Percentiles rank a stretch among this genome's conserved stretches.
Evolutionary conservation across 1,284 basidiomycete species (phyloP).

Genomic region (Ustilago loliicola): DNA sequence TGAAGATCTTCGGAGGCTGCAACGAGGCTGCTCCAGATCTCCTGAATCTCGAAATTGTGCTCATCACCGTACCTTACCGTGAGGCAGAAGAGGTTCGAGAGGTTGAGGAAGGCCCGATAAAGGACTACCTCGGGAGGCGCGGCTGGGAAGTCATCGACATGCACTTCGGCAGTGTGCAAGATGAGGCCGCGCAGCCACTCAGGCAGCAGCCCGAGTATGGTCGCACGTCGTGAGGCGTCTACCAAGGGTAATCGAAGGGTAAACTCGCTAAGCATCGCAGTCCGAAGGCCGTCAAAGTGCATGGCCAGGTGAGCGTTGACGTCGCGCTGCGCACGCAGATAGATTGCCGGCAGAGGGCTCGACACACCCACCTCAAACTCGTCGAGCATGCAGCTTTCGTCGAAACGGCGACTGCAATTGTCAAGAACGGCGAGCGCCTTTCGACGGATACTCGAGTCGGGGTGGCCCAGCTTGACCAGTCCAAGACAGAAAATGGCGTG

Average conservation of each 20-base stretch:
- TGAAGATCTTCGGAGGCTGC: slow-evolving; percentile 68
- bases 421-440: slow-evolving; percentile 85
- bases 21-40: slow-evolving; percentile 84
- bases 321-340: slow-evolving; percentile 83
- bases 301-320: slow-evolving; percentile 83
- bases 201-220: slow-evolving; percentile 58
- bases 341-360: slow-evolving; percentile 81
- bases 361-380: slow-evolving; percentile 81
- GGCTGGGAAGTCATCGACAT: slow-evolving; percentile 28
- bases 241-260: slow-evolving; percentile 81
- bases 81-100: slow-evolving; percentile 87
- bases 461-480: slow-evolving; percentile 86
- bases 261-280: slow-evolving; percentile 80
- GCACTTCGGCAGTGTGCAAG: slow-evolving; percentile 37
- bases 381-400: slow-evolving; percentile 37
- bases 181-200: slow-evolving; percentile 61
- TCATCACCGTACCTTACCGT: slow-evolving; percentile 83
- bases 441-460: slow-evolving; percentile 78
- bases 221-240: slow-evolving; percentile 48
- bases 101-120: slow-evolving; percentile 69
- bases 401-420: slow-evolving; percentile 73
- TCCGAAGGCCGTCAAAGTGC: slow-evolving; percentile 81
- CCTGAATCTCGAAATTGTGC: slow-evolving; percentile 85
- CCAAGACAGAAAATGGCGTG: slow-evolving; percentile 84
- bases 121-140: slow-evolving; percentile 42